These are phyloP conservation scores for Berberis vulgaris DNA, from an alignment of 164 flowering plant species.

Conservation along the genomic window DNA sequence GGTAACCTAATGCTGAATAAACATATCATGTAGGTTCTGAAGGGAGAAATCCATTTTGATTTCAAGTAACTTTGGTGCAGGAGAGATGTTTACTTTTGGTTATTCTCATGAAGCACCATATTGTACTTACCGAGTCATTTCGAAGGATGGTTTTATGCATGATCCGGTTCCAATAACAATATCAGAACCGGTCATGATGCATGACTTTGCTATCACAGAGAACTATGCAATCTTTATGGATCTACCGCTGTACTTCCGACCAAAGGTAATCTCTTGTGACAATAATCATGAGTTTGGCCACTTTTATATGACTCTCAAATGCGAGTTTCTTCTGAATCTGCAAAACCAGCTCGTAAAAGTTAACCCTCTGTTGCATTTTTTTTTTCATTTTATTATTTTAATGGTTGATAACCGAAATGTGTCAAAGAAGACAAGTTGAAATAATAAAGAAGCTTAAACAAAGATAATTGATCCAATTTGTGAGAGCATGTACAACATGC, in stretches of 20 bases:
- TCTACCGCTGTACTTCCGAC: conserved; percentile 78
- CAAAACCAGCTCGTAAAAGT: too few species aligned
- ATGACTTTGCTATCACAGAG: conserved; percentile 97
- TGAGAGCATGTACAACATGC: too few species aligned
- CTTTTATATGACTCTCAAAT: background rate
- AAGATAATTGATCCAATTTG: too few species aligned
- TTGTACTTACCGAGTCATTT: conserved; percentile 81
- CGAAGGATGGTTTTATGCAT: conserved; percentile 86
- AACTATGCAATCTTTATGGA: conserved; percentile 96
- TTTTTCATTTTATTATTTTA: too few species aligned
- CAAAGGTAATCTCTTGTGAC: conserved; percentile 93
- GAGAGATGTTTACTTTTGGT: conserved; percentile 98
- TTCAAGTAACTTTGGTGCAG: conserved; percentile 36
- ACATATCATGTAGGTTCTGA: background rate
- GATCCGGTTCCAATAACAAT: conserved; percentile 95
- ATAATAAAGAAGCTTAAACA: too few species aligned
- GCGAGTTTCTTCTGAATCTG: background rate
- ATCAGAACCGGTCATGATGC: conserved; percentile 91
- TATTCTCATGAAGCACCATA: conserved; percentile 77
- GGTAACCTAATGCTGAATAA: conserved; percentile 29
- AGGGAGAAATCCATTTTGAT: conserved; percentile 2
- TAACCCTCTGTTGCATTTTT: too few species aligned
- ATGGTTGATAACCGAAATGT: too few species aligned
- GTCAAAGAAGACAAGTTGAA: too few species aligned
- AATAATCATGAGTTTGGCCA: background rate